phyloP scores from a whole-genome alignment of 805 yeast species.

The Barnettozyma californica region DNA sequence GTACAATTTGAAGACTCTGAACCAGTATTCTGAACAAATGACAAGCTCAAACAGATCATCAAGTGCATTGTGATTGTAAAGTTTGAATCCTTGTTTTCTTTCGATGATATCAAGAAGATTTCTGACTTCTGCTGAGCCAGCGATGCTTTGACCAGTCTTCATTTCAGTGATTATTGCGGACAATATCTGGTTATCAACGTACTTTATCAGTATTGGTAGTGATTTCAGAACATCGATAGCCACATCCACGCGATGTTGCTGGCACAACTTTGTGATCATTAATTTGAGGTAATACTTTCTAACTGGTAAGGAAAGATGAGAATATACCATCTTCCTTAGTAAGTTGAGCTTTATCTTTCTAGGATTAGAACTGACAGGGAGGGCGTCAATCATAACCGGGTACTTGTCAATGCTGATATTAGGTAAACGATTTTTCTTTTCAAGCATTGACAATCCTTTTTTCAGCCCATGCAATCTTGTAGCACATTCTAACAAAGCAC shows the following conservation, averaged over 20 bases:
- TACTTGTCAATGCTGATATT: conserved; percentile 13
- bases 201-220: not conserved
- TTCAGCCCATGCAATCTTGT: conserved; percentile 9
- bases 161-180: not conserved
- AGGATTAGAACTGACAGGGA: conserved; percentile 7
- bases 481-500: conserved; percentile 9
- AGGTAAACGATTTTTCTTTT: not conserved
- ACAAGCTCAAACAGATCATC: not conserved
- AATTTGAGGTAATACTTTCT: conserved; percentile 16
- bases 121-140: not conserved
- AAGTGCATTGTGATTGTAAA: not conserved
- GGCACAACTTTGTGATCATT: conserved; percentile 9
- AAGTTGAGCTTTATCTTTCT: conserved; percentile 5
- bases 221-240: conserved; percentile 6
- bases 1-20: conserved; percentile 9
- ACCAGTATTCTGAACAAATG: conserved; percentile 14
- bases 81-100: not conserved
- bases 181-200: not conserved
- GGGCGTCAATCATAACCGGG: conserved; percentile 11
- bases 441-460: conserved; percentile 9
- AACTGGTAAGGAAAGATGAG: conserved; percentile 1
- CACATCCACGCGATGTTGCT: conserved; percentile 1
- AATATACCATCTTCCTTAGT: conserved; percentile 2
- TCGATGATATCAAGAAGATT: not conserved
- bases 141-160: no score